Conservation (phyloP, 345 rosid species). For the Murraya koenigii region DNA sequence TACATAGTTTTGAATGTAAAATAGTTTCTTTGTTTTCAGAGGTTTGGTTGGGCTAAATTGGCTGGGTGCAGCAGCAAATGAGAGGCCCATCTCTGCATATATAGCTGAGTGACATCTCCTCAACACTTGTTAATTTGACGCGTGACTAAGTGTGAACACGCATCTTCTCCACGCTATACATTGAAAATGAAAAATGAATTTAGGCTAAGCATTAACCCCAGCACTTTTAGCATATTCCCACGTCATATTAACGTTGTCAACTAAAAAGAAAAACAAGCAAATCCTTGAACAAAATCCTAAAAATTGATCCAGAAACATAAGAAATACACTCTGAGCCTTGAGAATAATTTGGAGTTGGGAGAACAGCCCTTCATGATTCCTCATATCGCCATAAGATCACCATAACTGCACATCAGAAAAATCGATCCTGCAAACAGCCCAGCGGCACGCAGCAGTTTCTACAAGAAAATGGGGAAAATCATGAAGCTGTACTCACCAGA, state of each 20-base stretch:
- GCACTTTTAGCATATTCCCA: no score
- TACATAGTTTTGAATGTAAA: no score
- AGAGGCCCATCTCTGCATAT: no score
- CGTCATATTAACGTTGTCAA: not conserved
- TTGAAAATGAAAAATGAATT: no score
- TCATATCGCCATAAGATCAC: constrained; percentile 84
- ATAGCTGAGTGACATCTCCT: no score
- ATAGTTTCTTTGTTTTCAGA: no score
- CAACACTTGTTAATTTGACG: no score
- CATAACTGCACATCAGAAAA: constrained; percentile 76
- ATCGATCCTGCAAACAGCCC: constrained; percentile 79
- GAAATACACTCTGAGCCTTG: not conserved
- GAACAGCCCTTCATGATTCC: not conserved
- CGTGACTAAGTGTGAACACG: no score
- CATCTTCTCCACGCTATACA: no score
- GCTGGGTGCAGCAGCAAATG: no score
- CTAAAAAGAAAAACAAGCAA: not conserved
- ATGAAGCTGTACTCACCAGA: not conserved
- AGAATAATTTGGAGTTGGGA: not conserved
- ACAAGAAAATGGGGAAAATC: constrained; percentile 18
- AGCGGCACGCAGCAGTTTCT: constrained; percentile 74
- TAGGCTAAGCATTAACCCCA: no score
- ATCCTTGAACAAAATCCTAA: not conserved
- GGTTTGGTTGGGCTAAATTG: no score
- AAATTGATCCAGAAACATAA: not conserved